Conservation (phyloP, 306 rosid species). For the Lagenaria siceraria region DNA sequence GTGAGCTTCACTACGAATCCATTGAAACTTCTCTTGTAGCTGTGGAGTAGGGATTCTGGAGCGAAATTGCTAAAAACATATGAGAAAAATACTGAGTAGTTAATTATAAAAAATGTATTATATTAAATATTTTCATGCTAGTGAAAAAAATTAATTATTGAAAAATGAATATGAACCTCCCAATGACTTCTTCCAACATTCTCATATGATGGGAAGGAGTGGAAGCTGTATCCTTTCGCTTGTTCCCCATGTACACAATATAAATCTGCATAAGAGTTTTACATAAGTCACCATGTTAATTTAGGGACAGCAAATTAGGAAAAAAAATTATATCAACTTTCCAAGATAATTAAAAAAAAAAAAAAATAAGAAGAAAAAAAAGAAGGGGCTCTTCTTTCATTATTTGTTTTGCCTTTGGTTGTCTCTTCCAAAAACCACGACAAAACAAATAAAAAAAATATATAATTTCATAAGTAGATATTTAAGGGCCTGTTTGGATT, state of each 20-base stretch:
- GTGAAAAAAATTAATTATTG: neutral
- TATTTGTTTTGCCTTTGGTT: no score
- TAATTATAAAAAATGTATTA: neutral
- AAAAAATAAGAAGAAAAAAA: no score
- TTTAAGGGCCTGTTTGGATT: no score
- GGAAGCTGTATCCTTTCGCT: conserved; percentile 8
- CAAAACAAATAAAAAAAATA: no score
- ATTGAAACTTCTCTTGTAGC: conserved; percentile 26
- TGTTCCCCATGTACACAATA: conserved; percentile 27
- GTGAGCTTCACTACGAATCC: conserved; percentile 27
- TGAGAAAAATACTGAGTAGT: neutral
- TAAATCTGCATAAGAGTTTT: neutral
- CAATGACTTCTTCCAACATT: conserved; percentile 19
- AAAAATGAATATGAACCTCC: conserved; percentile 10
- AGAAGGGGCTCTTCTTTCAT: no score
- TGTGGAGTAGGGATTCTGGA: conserved; percentile 19
- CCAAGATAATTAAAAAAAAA: no score
- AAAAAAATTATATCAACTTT: no score
- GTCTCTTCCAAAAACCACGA: no score
- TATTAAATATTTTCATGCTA: no score
- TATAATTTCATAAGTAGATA: neutral
- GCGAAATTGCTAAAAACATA: neutral
- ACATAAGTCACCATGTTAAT: neutral
- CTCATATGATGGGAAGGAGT: conserved; percentile 12
- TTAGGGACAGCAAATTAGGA: no score